Base-by-base conservation (phyloP, 108 stramenopile genomes). In the Conticribra guillardii region DNA sequence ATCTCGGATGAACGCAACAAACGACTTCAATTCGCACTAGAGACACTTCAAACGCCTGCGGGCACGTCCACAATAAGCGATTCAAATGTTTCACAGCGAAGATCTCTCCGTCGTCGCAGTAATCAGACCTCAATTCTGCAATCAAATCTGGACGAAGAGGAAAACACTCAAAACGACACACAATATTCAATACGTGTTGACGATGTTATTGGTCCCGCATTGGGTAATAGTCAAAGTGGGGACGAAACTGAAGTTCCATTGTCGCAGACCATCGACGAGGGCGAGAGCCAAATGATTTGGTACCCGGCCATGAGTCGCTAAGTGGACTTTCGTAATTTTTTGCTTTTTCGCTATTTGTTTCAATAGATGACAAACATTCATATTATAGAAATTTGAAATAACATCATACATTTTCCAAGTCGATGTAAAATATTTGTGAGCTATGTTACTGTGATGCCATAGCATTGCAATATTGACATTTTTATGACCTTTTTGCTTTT, bases 281-380 rank as follows among this genome's bases (percentile, higher is more conserved):
- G 61, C 15, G 78, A 79, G 27, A 69, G 72, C 18, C 72, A 79
- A 32, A 72, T 74, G 2, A 50, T 79, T 31, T 79, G 78, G 78
- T 73, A 74, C 51, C 64, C 58, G 4, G 74, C 41, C 9, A 44
- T 51, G 49, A 33, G 46, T 67, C 52, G 17, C 2, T 15, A 14
- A 33, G 26, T n/a, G 45, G 9, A 19, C 7, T 23, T 3, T n/a
- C n/a, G n/a, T 54, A 21, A 11, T 44, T 11, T 15, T 44, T 14
- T 15, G 30, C 62, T 17, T 30, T 17, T 50, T 29, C 48, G 50
- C n/a, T n/a, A n/a, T n/a, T n/a, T n/a, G n/a, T n/a, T n/a, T n/a
- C n/a, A n/a, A n/a, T n/a, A n/a, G n/a, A n/a, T n/a, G n/a, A n/a
- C n/a, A n/a, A n/a, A n/a, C n/a, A n/a, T n/a, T n/a, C n/a, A n/a